Evolutionary conservation across 129 eudicot genomes (phyloP).

Genomic region (Sambucus nigra): DNA sequence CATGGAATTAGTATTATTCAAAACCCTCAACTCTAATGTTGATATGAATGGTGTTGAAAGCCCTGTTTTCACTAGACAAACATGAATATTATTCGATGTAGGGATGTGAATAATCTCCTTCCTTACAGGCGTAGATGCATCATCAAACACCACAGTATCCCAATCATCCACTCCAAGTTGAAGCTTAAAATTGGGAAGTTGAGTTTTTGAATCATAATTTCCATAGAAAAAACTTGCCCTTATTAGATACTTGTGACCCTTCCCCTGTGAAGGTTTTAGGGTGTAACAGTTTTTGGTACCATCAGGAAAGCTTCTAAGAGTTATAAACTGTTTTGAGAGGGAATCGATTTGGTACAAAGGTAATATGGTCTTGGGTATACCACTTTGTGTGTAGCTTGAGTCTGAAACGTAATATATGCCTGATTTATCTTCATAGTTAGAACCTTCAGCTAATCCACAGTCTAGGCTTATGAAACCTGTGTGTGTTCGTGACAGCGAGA

Average conservation of each 20-base stretch:
- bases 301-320: slow-evolving; percentile 48
- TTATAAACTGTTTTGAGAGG: slow-evolving; percentile 13
- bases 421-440: slow-evolving; percentile 17
- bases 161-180: slow-evolving; percentile 40
- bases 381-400: slow-evolving; percentile 28
- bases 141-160: slow-evolving; percentile 19
- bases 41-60: slow-evolving; percentile 46
- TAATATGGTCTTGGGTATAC: slow-evolving; percentile 20
- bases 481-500: too few species aligned
- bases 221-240: slow-evolving; percentile 46
- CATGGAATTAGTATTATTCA: slow-evolving; percentile 12
- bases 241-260: slow-evolving; percentile 30
- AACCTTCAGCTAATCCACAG: slow-evolving; percentile 31
- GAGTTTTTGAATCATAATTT: slow-evolving; percentile 29
- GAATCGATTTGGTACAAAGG: slow-evolving; percentile 6
- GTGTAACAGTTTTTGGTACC: slow-evolving; percentile 49
- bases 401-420: slow-evolving; percentile 24
- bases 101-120: slow-evolving; percentile 34
- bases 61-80: slow-evolving; percentile 43
- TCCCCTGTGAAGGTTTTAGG: slow-evolving; percentile 31
- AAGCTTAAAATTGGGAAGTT: slow-evolving; percentile 30
- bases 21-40: slow-evolving; percentile 30
- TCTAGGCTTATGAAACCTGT: slow-evolving; percentile 64
- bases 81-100: slow-evolving; percentile 26
- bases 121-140: not conserved